Conservation (phyloP, 257 asterid species). For the Rhazya stricta region DNA sequence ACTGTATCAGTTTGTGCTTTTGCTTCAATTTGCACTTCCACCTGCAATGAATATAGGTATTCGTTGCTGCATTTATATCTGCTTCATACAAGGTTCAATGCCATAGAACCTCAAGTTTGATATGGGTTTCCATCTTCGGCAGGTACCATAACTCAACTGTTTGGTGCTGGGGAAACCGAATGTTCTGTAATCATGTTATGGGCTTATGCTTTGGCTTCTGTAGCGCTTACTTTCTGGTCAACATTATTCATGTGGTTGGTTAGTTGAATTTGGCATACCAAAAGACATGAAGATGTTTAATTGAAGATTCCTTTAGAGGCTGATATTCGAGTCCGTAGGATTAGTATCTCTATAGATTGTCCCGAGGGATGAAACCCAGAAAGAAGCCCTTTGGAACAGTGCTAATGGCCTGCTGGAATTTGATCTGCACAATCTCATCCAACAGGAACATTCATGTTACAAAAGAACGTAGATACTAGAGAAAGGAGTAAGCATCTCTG, state of each 20-base stretch:
- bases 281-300: too few species aligned
- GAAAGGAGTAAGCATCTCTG: too few species aligned
- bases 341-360: neutral
- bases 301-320: neutral
- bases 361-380: neutral
- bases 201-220: conserved; percentile 64
- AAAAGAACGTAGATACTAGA: too few species aligned
- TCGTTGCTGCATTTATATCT: neutral
- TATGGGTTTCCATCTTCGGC: conserved; percentile 12
- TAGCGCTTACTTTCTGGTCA: conserved; percentile 68
- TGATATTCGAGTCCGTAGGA: neutral
- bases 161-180: conserved; percentile 77
- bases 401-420: too few species aligned
- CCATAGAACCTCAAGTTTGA: neutral
- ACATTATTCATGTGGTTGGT: conserved; percentile 54
- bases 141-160: conserved; percentile 75
- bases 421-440: too few species aligned
- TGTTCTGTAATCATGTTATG: conserved; percentile 79
- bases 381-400: neutral
- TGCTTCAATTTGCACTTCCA: conserved; percentile 80
- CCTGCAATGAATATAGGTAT: conserved; percentile 92
- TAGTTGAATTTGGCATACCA: neutral
- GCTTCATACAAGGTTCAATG: neutral
- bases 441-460: too few species aligned
- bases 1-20: conserved; percentile 64